A percentile compares a stretch with the other conserved stretches of the same genome.
Conservation (phyloP, 176 grass and related monocot species). For the Bromus sterilis region DNA sequence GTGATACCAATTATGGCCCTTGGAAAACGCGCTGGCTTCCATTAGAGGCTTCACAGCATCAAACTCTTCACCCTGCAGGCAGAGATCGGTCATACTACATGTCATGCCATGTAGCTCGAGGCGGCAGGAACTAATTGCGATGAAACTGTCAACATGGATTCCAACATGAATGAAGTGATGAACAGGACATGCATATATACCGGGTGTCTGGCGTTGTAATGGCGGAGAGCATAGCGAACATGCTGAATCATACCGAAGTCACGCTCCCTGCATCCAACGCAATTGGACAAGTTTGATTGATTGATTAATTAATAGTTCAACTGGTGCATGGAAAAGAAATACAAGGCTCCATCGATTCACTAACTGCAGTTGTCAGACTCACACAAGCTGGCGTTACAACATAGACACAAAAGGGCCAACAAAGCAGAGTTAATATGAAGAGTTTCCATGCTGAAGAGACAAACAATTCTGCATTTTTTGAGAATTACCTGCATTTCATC, state of each 20-base stretch:
- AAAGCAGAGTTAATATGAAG: neutral
- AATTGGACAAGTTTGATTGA: neutral
- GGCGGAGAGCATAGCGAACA: neutral
- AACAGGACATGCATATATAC: neutral
- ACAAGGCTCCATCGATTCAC: neutral
- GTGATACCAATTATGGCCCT: conserved; percentile 2
- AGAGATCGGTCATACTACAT: neutral
- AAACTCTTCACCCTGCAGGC: conserved; percentile 14
- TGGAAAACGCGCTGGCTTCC: neutral
- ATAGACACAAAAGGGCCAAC: neutral
- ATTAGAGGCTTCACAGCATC: conserved; percentile 17
- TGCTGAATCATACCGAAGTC: neutral
- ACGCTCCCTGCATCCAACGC: neutral
- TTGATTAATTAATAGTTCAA: neutral
- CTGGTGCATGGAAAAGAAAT: neutral
- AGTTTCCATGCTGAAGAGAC: neutral
- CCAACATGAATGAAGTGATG: neutral
- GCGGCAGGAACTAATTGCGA: neutral
- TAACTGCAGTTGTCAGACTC: neutral
- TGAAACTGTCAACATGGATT: neutral
- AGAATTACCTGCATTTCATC: too few species aligned
- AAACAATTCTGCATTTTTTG: too few species aligned
- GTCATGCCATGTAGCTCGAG: neutral
- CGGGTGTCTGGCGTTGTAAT: conserved; percentile 18
- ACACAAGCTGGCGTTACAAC: neutral